phyloP scores from a whole-genome alignment of 208 protist genomes.

The Leishmania tarentolae region DNA sequence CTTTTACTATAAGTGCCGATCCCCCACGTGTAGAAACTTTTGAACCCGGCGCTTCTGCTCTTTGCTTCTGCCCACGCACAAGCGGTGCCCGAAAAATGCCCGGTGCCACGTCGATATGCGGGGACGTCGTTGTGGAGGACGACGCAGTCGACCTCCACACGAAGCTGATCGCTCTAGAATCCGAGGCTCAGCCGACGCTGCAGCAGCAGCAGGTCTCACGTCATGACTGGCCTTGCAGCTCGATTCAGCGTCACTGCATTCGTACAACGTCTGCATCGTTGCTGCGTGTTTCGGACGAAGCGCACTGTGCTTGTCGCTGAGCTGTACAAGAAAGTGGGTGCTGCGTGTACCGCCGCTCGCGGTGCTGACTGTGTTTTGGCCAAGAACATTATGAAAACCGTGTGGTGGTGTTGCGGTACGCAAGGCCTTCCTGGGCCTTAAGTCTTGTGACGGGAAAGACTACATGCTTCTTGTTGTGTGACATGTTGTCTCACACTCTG shows the following conservation, averaged over 20 bases:
- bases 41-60: neutral
- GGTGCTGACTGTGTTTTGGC: slow-evolving; percentile 46
- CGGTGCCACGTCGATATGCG: neutral
- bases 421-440: slow-evolving; percentile 33
- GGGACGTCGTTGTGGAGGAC: neutral
- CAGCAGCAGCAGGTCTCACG: neutral
- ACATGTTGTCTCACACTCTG: slow-evolving; percentile 46
- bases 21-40: neutral
- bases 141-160: neutral
- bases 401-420: slow-evolving; percentile 33
- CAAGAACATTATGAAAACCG: slow-evolving; percentile 50
- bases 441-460: slow-evolving; percentile 44
- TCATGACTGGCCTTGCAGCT: neutral
- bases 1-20: neutral
- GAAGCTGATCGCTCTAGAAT: neutral
- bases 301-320: slow-evolving; percentile 45
- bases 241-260: slow-evolving; percentile 24
- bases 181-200: neutral
- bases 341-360: slow-evolving; percentile 32
- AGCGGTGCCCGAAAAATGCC: neutral
- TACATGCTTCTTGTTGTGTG: slow-evolving; percentile 44
- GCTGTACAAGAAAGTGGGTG: slow-evolving; percentile 37
- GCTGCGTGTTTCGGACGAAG: slow-evolving; percentile 16
- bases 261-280: slow-evolving; percentile 25
- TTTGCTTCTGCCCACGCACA: neutral